Conservation (phyloP, 345 rosid species). For the Ceriops tagal region DNA sequence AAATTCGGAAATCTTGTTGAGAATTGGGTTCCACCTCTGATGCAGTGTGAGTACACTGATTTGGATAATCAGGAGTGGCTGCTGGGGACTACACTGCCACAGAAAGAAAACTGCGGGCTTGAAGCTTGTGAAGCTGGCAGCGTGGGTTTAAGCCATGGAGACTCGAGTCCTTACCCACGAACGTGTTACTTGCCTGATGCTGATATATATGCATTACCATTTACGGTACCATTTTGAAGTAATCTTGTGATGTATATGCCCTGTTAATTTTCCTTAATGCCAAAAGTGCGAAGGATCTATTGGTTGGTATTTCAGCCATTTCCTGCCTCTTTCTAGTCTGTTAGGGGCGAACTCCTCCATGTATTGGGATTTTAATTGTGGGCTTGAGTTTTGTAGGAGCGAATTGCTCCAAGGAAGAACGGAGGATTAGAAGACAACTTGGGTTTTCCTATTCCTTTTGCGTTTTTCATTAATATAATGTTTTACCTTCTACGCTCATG, state of each 20-base stretch:
- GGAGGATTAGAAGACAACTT: no score
- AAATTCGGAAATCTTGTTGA: constrained; percentile 33
- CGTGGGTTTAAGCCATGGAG: constrained; percentile 1
- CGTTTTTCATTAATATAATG: no score
- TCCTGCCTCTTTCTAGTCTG: no score
- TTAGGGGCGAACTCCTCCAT: no score
- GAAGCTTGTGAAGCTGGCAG: constrained; percentile 18
- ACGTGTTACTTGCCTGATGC: constrained; percentile 36
- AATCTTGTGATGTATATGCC: not conserved
- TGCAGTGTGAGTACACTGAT: constrained; percentile 34
- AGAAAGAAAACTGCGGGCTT: constrained; percentile 4
- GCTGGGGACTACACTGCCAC: constrained; percentile 10
- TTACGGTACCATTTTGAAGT: constrained; percentile 40
- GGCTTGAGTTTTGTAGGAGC: no score
- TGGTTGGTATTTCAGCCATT: no score
- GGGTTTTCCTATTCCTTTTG: no score
- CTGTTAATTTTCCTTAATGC: no score
- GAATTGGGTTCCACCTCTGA: constrained; percentile 45
- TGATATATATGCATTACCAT: constrained; percentile 48
- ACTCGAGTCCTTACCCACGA: constrained; percentile 27
- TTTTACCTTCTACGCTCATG: no score
- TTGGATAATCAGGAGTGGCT: constrained; percentile 48
- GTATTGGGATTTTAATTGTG: no score
- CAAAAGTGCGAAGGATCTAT: no score
- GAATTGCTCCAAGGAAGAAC: no score